These are phyloP conservation scores for Flaveria trinervia DNA, from an alignment of 129 eudicot species.

Conservation along the genomic window DNA sequence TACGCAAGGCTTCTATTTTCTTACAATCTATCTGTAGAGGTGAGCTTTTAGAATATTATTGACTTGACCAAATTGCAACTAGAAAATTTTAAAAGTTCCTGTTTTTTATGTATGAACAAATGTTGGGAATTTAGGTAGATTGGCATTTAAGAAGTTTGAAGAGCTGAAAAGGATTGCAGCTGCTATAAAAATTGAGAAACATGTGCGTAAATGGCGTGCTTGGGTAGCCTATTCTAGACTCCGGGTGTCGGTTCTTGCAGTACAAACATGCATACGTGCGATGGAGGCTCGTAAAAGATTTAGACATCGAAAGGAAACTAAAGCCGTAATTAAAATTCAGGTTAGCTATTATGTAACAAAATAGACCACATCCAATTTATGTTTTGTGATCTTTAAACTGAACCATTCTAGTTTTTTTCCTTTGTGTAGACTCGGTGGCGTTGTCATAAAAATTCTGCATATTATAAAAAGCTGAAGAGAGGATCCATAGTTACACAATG, in stretches of 20 bases:
- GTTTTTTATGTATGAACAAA: slow-evolving; percentile 4
- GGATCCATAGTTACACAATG: slow-evolving; percentile 79
- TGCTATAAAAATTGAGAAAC: slow-evolving; percentile 65
- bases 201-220: slow-evolving; percentile 58
- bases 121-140: slow-evolving; percentile 49
- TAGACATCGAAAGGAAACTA: slow-evolving; percentile 61
- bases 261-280: slow-evolving; percentile 78
- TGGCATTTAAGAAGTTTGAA: slow-evolving; percentile 59
- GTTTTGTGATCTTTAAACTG: slow-evolving; percentile 10
- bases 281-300: slow-evolving; percentile 71
- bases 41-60: slow-evolving; percentile 32
- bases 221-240: slow-evolving; percentile 64
- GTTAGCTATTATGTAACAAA: slow-evolving; percentile 31
- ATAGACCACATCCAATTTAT: background rate
- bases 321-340: slow-evolving; percentile 84
- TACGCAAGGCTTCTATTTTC: slow-evolving; percentile 50
- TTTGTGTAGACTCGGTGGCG: slow-evolving; percentile 74
- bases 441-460: slow-evolving; percentile 64
- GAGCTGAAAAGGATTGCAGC: slow-evolving; percentile 67
- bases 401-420: background rate
- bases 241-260: slow-evolving; percentile 56
- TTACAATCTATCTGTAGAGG: slow-evolving; percentile 76
- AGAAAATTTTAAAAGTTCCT: background rate
- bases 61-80: slow-evolving; percentile 18
- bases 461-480: slow-evolving; percentile 63